Percentiles rank a stretch among this genome's conserved stretches.
These are phyloP conservation scores for Lactarius sp. DNA, from an alignment of 768 basidiomycete species.

Conservation along the genomic window DNA sequence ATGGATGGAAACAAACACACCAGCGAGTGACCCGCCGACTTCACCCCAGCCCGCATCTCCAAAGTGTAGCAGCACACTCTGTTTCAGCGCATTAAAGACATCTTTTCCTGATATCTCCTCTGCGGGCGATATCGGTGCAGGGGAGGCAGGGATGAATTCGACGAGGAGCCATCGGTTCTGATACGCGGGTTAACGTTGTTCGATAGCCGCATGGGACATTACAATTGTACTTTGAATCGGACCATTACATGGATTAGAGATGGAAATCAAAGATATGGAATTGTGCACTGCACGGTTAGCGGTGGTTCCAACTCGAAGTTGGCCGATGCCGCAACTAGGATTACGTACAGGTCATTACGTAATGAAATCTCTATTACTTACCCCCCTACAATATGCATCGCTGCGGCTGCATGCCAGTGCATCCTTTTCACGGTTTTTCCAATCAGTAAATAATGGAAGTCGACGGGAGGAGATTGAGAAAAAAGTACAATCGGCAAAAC, in stretches of 20 bases:
- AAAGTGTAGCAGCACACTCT: slow-evolving; percentile 66
- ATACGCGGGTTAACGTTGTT: slow-evolving; percentile 4
- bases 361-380: no score
- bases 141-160: slow-evolving; percentile 57
- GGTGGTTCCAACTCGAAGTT: no score
- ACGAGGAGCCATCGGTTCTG: slow-evolving; percentile 89
- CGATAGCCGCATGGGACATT: neutral
- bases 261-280: no score
- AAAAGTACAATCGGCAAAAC: no score
- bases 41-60: slow-evolving; percentile 87
- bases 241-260: slow-evolving; percentile 10
- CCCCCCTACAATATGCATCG: no score
- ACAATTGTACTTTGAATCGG: slow-evolving; percentile 13
- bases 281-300: no score
- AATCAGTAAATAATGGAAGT: no score
- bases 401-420: no score
- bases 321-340: no score
- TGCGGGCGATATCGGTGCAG: slow-evolving; percentile 45
- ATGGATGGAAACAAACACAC: slow-evolving; percentile 37
- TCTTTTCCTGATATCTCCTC: slow-evolving; percentile 62
- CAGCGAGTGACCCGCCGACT: slow-evolving; percentile 63
- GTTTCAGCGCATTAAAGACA: slow-evolving; percentile 64
- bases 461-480: no score
- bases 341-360: no score
- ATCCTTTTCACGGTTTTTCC: no score